Percentiles rank a stretch among this genome's conserved stretches.
Conservation (phyloP, 2,329 filamentous ascomycete species). For the Colletotrichum lini region DNA sequence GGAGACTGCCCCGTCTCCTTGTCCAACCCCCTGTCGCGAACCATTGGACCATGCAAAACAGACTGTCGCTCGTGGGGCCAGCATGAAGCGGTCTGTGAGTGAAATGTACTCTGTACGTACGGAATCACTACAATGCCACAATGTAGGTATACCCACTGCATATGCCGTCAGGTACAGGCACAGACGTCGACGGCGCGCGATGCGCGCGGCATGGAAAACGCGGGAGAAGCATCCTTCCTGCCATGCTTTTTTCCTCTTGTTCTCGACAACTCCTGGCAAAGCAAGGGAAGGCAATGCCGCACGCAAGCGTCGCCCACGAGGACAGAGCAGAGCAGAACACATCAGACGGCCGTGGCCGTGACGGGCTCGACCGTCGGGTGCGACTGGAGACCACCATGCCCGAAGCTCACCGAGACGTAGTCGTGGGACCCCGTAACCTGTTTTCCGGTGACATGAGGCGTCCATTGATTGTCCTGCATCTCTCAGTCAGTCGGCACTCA, state of each 20-base stretch:
- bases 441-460: neutral
- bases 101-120: too few relatives aligned
- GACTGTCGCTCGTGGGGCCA: neutral
- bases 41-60: conserved; percentile 17
- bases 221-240: conserved; percentile 7
- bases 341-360: neutral
- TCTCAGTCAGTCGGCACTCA: neutral
- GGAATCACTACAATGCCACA: too few relatives aligned
- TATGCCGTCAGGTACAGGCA: neutral
- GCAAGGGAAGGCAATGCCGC: neutral
- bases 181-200: neutral
- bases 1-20: neutral
- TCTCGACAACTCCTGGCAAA: neutral
- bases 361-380: conserved; percentile 17
- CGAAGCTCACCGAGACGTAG: conserved; percentile 1
- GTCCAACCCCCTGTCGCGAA: neutral
- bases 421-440: neutral
- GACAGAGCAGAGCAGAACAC: neutral
- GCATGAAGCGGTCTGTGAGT: conserved; percentile 9
- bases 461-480: neutral
- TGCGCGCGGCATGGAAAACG: neutral
- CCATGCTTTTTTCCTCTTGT: neutral
- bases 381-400: conserved; percentile 1
- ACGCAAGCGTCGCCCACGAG: conserved; percentile 13
- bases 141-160: too few relatives aligned